Conservation (phyloP, 169 alveolate genomes). For the Cryptosporidium sp. region DNA sequence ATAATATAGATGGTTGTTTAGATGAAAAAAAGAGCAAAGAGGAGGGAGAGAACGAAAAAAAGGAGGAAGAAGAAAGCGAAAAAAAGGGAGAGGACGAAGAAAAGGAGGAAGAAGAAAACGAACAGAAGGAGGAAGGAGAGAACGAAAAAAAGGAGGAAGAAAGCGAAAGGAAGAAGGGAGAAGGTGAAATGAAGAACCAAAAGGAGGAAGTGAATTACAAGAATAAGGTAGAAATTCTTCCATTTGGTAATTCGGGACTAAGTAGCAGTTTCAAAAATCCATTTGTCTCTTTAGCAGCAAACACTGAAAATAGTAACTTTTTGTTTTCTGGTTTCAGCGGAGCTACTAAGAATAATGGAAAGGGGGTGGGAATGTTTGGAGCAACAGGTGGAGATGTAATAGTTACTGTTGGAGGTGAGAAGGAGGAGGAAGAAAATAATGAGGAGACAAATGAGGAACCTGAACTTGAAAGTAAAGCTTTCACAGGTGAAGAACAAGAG, state of each 20-base stretch:
- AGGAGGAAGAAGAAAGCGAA: background rate
- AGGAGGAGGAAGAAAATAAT: background rate
- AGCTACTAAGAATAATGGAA: background rate
- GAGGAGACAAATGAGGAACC: slow-evolving; percentile 26
- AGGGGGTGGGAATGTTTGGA: background rate
- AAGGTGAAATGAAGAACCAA: background rate
- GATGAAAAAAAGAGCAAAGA: background rate
- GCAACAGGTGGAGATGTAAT: background rate
- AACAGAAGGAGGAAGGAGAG: too few species aligned
- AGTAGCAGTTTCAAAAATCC: slow-evolving; percentile 65
- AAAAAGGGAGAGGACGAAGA: background rate
- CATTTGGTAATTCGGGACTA: slow-evolving; percentile 61
- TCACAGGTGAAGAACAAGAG: slow-evolving; percentile 68
- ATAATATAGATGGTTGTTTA: background rate
- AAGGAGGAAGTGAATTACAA: background rate
- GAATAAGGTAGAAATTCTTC: slow-evolving; percentile 17
- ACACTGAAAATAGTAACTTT: slow-evolving; percentile 32
- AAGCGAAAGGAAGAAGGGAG: background rate
- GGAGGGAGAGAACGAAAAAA: background rate
- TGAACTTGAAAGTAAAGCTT: slow-evolving; percentile 16
- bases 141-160: background rate
- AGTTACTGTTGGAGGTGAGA: background rate
- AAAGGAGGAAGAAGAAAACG: background rate
- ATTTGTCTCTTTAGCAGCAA: slow-evolving; percentile 35
- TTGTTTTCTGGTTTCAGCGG: slow-evolving; percentile 42